These are phyloP conservation scores for Vachellia collinsii DNA, from an alignment of 306 rosid genomes.

Conservation along the genomic window DNA sequence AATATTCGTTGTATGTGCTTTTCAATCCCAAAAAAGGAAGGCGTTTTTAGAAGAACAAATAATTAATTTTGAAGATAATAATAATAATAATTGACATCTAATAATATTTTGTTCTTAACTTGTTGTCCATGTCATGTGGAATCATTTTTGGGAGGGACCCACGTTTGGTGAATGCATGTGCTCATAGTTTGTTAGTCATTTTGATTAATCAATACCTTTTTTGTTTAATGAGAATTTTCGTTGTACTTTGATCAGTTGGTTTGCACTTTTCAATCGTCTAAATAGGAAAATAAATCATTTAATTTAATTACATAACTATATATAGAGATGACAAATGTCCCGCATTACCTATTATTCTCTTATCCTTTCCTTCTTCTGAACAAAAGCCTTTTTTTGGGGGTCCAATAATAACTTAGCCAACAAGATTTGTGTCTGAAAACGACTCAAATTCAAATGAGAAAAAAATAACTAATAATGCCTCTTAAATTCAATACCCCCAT, in stretches of 20 bases:
- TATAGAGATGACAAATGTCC: not conserved
- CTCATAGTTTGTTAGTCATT: not conserved
- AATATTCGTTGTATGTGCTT: not conserved
- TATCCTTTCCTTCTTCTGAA: not conserved
- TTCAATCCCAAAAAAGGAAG: not conserved
- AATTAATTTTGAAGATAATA: not conserved
- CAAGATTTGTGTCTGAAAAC: not conserved
- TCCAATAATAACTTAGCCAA: not conserved
- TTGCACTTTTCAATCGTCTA: not conserved
- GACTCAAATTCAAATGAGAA: not conserved
- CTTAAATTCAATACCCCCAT: no score
- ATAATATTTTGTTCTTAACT: not conserved
- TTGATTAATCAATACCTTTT: not conserved
- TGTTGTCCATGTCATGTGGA: not conserved
- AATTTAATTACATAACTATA: not conserved
- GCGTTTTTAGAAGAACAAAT: not conserved
- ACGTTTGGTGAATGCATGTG: not conserved
- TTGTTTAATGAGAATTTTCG: no score
- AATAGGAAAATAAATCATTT: not conserved
- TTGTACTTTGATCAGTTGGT: not conserved
- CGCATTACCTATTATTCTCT: not conserved
- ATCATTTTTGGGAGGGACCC: constrained; percentile 15
- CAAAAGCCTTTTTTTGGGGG: no score
- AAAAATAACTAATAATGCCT: no score
- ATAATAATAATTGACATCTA: not conserved